A percentile compares a stretch with the other conserved stretches of the same genome.
Evolutionary conservation across 2,329 filamentous ascomycete species (phyloP).

Genomic region (Aspergillus candidus): DNA sequence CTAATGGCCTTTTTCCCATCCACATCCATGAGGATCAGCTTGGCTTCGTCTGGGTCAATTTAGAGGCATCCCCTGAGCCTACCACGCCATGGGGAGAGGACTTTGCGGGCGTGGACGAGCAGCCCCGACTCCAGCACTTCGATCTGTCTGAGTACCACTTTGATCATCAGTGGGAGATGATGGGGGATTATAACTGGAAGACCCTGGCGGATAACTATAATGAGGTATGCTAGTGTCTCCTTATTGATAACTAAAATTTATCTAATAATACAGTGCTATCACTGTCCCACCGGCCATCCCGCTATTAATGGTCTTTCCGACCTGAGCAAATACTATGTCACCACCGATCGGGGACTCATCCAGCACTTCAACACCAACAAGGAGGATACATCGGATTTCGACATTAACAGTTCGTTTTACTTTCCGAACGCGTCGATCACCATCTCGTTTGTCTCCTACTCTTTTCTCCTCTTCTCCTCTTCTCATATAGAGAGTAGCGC

Average conservation of each 20-base stretch:
- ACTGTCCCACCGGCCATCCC: conserved; percentile 21
- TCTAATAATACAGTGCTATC: conserved; percentile 16
- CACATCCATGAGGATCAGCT: conserved; percentile 17
- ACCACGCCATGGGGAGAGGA: conserved; percentile 18
- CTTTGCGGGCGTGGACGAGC: conserved; percentile 13
- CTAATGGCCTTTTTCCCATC: conserved; percentile 15
- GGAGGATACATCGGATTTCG: conserved; percentile 45
- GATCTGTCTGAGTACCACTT: conserved; percentile 19
- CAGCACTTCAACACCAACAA: conserved; percentile 46
- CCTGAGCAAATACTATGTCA: conserved; percentile 49
- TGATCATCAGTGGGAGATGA: conserved; percentile 23
- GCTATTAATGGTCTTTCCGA: conserved; percentile 42
- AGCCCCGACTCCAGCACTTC: conserved; percentile 19
- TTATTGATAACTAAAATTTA: too few relatives aligned
- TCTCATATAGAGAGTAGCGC: too few relatives aligned
- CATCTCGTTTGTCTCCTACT: conserved; percentile 22
- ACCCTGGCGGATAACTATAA: conserved; percentile 21
- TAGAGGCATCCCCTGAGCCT: conserved; percentile 12
- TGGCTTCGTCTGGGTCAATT: conserved; percentile 22
- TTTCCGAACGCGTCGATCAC: conserved; percentile 27
- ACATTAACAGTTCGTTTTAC: conserved; percentile 14
- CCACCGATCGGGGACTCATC: conserved; percentile 46
- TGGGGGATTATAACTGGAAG: conserved; percentile 21
- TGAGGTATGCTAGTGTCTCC: conserved; percentile 6
- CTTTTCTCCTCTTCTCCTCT: too few relatives aligned